These are phyloP conservation scores for Blastocystis hominis DNA, from an alignment of 352 stramenopile species.

Conservation along the genomic window DNA sequence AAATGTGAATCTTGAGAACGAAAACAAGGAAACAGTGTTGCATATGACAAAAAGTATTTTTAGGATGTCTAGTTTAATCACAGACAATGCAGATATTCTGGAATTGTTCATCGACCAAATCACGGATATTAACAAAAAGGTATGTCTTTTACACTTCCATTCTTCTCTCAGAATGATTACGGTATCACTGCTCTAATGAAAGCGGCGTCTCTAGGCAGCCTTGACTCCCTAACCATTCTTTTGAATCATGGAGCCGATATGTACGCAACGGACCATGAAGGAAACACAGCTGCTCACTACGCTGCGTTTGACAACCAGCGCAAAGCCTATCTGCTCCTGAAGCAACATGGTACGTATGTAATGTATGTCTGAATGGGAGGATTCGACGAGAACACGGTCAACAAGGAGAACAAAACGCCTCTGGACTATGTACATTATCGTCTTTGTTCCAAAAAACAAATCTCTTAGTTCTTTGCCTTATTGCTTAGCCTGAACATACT, in stretches of 20 bases:
- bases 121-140: slow-evolving; percentile 18
- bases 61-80: not conserved
- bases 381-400: slow-evolving; percentile 5
- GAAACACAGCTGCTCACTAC: slow-evolving; percentile 49
- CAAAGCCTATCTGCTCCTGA: slow-evolving; percentile 30
- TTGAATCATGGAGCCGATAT: slow-evolving; percentile 3
- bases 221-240: not conserved
- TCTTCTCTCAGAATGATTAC: slow-evolving; percentile 14
- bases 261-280: not conserved
- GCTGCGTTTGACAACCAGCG: slow-evolving; percentile 44
- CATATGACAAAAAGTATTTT: slow-evolving; percentile 1
- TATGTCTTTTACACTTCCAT: not conserved
- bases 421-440: slow-evolving; percentile 45
- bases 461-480: slow-evolving; percentile 59
- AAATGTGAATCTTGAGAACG: slow-evolving; percentile 42
- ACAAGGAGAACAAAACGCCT: slow-evolving; percentile 43
- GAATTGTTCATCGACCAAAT: not conserved
- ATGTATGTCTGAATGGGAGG: not conserved
- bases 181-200: slow-evolving; percentile 45
- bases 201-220: not conserved
- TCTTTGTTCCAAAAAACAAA: slow-evolving; percentile 31
- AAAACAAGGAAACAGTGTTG: slow-evolving; percentile 37
- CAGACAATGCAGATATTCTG: not conserved
- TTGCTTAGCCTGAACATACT: slow-evolving; percentile 86
- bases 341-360: not conserved